Evolutionary conservation across 2,329 filamentous ascomycete genomes (phyloP).

Genomic region (Herpotrichia juniperi): DNA sequence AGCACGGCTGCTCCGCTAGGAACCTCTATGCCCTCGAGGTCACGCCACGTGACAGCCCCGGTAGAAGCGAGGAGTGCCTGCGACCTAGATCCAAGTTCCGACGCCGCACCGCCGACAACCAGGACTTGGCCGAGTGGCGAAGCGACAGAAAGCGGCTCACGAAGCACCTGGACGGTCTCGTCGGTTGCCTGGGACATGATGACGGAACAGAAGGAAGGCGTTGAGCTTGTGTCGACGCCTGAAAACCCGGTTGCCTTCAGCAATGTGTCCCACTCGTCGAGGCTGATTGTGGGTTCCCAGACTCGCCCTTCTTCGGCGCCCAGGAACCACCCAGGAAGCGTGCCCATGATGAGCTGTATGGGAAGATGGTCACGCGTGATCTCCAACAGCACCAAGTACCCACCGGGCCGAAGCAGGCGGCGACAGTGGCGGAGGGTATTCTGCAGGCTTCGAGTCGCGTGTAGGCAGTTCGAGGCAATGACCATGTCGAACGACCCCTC

Average conservation of each 20-base stretch:
- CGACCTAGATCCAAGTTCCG: neutral
- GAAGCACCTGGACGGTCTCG: slow-evolving; percentile 12
- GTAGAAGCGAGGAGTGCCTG: neutral
- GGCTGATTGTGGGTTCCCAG: slow-evolving; percentile 3
- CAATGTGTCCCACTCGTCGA: slow-evolving; percentile 25
- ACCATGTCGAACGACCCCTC: slow-evolving; percentile 15
- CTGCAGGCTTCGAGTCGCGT: slow-evolving; percentile 10
- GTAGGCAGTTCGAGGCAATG: slow-evolving; percentile 14
- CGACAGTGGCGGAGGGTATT: slow-evolving; percentile 10
- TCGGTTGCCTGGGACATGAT: slow-evolving; percentile 20
- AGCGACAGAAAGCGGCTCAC: slow-evolving; percentile 10
- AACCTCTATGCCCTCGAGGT: too few relatives aligned
- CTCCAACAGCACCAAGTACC: slow-evolving; percentile 52
- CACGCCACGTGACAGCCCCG: neutral
- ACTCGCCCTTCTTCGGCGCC: slow-evolving; percentile 16
- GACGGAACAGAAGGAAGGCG: slow-evolving; percentile 1
- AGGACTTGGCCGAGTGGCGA: neutral
- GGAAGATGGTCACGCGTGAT: slow-evolving; percentile 19
- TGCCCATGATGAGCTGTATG: too few relatives aligned
- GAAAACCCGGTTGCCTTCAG: slow-evolving; percentile 8
- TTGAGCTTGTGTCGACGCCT: slow-evolving; percentile 8
- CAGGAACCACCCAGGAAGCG: slow-evolving; percentile 48
- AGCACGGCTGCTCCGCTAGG: slow-evolving; percentile 8
- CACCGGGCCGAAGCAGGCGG: slow-evolving; percentile 41
- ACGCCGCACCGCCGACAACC: slow-evolving; percentile 4